Percentiles rank a stretch among this genome's conserved stretches.
phyloP scores from a whole-genome alignment of 164 flowering plant species.

The Vitis rotundifolia region DNA sequence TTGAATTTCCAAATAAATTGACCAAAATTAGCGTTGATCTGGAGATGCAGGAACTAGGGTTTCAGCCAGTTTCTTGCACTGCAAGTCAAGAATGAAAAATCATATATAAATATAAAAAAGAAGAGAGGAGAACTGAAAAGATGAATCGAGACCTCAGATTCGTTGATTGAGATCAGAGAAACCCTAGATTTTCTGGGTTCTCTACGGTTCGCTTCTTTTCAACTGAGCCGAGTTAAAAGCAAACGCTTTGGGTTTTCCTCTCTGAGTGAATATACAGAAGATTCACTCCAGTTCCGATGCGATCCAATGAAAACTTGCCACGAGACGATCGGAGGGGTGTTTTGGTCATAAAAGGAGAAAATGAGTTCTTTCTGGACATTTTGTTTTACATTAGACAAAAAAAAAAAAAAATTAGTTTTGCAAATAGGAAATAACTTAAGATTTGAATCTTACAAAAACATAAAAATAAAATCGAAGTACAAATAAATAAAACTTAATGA shows the following conservation, averaged over 20 bases:
- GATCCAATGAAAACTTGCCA: neutral
- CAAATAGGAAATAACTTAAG: too few relatives aligned
- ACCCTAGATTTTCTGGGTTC: neutral
- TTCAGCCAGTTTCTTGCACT: neutral
- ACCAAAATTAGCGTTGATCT: neutral
- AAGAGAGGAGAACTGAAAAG: neutral
- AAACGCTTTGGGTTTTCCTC: too few relatives aligned
- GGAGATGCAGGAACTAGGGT: constrained; percentile 4
- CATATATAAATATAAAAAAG: neutral
- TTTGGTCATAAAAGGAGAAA: too few relatives aligned
- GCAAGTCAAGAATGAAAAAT: neutral
- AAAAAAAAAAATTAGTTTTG: too few relatives aligned
- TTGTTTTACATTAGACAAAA: too few relatives aligned
- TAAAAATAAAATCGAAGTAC: too few relatives aligned
- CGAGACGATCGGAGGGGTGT: neutral
- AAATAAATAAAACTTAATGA: too few relatives aligned
- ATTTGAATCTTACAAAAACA: too few relatives aligned
- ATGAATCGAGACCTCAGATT: neutral
- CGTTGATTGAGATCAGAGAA: neutral
- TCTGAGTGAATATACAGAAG: too few relatives aligned
- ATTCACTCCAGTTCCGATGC: neutral
- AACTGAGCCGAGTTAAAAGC: too few relatives aligned
- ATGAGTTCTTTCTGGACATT: too few relatives aligned
- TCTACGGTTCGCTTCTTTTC: too few relatives aligned
- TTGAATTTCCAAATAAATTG: neutral